phyloP scores from a whole-genome alignment of 495 filamentous ascomycete species.

The Stereocaulon alpinum region DNA sequence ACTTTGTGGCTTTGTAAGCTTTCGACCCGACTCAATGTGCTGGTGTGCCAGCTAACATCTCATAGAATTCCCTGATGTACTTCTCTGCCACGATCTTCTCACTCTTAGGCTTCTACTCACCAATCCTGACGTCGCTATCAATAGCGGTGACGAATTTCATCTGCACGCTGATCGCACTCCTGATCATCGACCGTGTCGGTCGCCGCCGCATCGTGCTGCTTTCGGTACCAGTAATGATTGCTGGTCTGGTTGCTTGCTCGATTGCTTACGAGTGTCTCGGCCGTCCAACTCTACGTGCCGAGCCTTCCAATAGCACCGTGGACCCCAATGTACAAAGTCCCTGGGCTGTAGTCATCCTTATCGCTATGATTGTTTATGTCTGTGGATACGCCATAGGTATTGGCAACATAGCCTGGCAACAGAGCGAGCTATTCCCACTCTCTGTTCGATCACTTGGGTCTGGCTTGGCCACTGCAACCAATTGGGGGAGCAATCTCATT shows the following conservation, averaged over 20 bases:
- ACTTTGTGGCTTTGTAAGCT: constrained; percentile 69
- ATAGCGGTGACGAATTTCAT: constrained; percentile 77
- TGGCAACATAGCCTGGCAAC: constrained; percentile 89
- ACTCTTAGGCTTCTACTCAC: constrained; percentile 65
- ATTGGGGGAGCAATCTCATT: constrained; percentile 84
- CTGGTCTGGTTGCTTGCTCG: constrained; percentile 57
- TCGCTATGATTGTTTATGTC: constrained; percentile 71
- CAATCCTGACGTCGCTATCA: constrained; percentile 69
- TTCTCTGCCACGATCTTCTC: constrained; percentile 87
- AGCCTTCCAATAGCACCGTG: neutral
- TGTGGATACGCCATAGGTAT: constrained; percentile 79
- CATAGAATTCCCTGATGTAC: constrained; percentile 83
- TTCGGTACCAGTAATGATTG: constrained; percentile 76
- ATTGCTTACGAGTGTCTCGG: constrained; percentile 55
- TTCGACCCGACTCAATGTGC: neutral
- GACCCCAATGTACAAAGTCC: constrained; percentile 21
- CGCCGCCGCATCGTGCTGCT: constrained; percentile 70
- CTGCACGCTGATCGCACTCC: constrained; percentile 67
- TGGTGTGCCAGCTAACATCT: neutral
- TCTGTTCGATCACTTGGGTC: constrained; percentile 74
- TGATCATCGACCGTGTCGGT: constrained; percentile 70
- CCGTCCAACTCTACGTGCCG: constrained; percentile 24
- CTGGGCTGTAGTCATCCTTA: constrained; percentile 46
- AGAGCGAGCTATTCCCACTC: constrained; percentile 81
- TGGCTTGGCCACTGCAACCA: constrained; percentile 72